Evolutionary conservation across 176 grass and related monocot species (phyloP).

Genomic region (Carex myosuroides): DNA sequence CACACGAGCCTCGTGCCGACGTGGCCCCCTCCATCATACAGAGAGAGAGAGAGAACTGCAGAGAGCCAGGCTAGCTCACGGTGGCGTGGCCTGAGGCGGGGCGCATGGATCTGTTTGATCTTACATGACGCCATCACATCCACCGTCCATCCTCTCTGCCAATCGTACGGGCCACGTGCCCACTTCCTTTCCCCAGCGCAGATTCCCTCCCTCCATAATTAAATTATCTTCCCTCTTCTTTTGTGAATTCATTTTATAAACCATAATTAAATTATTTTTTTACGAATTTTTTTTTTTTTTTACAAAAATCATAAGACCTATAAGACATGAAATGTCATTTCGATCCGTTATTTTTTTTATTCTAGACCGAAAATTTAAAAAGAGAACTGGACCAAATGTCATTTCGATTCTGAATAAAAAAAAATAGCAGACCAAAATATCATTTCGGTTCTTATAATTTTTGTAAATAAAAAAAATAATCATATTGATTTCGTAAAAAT

Average conservation of each 20-base stretch:
- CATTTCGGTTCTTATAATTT: no score
- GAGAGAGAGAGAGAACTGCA: not conserved
- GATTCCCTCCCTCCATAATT: not conserved
- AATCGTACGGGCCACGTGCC: slow-evolving; percentile 15
- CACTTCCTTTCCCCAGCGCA: not conserved
- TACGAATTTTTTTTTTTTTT: no score
- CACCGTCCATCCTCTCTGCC: slow-evolving; percentile 1
- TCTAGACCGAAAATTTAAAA: no score
- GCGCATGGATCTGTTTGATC: slow-evolving; percentile 3
- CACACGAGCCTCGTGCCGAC: not conserved
- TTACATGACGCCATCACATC: slow-evolving; percentile 16
- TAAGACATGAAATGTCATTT: no score
- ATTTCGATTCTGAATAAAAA: no score
- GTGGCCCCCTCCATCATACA: not conserved
- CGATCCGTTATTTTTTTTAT: no score
- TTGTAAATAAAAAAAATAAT: no score
- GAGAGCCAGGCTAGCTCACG: slow-evolving; percentile 3
- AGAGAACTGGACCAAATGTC: no score
- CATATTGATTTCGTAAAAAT: no score
- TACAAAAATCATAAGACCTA: no score
- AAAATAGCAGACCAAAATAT: no score
- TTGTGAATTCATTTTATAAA: not conserved
- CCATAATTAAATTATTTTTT: no score
- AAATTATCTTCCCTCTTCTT: not conserved
- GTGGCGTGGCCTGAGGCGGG: slow-evolving; percentile 9